Base-by-base conservation (phyloP, 352 stramenopile genomes). In the Aphanomyces invadans region DNA sequence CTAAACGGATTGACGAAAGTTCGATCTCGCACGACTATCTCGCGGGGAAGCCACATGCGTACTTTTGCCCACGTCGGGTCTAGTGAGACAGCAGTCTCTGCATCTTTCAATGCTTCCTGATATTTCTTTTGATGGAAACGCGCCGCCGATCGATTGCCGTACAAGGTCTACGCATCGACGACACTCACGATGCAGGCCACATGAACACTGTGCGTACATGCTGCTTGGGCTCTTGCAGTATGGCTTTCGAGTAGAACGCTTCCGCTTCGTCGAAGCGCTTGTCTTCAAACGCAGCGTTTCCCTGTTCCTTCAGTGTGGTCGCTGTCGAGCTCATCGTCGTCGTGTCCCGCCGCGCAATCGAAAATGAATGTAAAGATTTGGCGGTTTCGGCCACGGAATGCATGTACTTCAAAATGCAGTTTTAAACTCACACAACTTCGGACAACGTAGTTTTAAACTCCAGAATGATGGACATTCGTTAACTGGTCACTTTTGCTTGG, bases 11-110 rank as follows among this genome's bases (percentile, higher is more conserved):
- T 25, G 25, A 32, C 2, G 19, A 60, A 65, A 42, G n/a, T 25
- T 29, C 9, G 9, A 10, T 25, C 7, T 9, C 23, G n/a, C 48
- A 55, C 19, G 0, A 12, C n/a, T 45, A 44, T 45, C 52, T 7
- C 52, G n/a, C n/a, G n/a, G n/a, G n/a, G n/a, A n/a, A n/a, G n/a
- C n/a, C 7, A 25, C 28, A 44, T 26, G 32, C 5, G 26, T 64
- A 71, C 74, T 78, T 99, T 99, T 33, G 86, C 62, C 83, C 97
- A 99, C 4, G 63, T 79, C 0, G 89, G 76, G 39, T 97, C 82
- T 0, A 97, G 60, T n/a, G 74, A 29, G 19, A 96, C 83, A 0
- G 93, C 83, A 11, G 61, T 55, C 29, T 93, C 71, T 0, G 96
- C 95, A 61, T 98, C 88, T 36, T 83, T 64, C 1, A 98, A 68